phyloP scores from a whole-genome alignment of 352 stramenopile species.

The Phytophthora fragariaefolia region DNA sequence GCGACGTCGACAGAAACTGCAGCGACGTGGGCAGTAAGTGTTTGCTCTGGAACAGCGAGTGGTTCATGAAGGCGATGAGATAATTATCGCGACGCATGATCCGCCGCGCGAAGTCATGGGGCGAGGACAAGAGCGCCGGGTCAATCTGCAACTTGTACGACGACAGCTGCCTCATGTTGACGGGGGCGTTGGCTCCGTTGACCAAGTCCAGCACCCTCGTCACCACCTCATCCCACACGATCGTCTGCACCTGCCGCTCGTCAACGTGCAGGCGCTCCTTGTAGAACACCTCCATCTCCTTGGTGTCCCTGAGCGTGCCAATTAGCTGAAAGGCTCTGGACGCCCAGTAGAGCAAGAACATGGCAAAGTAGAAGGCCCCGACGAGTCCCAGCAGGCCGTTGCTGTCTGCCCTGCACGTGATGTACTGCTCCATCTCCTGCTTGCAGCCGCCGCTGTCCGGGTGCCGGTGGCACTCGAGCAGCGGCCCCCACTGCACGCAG shows the following conservation, averaged over 20 bases:
- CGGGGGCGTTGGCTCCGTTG: constrained; percentile 67
- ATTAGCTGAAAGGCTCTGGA: constrained; percentile 87
- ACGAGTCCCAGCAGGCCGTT: constrained; percentile 68
- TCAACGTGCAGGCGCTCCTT: constrained; percentile 91
- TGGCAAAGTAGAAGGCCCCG: constrained; percentile 92
- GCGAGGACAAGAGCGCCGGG: constrained; percentile 70
- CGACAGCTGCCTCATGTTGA: constrained; percentile 88
- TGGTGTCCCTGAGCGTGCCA: constrained; percentile 84
- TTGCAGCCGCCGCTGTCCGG: constrained; percentile 84
- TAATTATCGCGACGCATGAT: constrained; percentile 99
- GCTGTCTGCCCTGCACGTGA: constrained; percentile 65
- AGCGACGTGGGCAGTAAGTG: constrained; percentile 73
- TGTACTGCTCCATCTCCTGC: constrained; percentile 70
- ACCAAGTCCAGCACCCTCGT: constrained; percentile 81
- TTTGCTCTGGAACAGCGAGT: constrained; percentile 92
- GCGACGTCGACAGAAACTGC: constrained; percentile 75
- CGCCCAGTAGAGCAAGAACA: constrained; percentile 95
- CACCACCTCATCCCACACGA: constrained; percentile 92
- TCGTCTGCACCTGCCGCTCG: constrained; percentile 80
- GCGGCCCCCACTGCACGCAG: constrained; percentile 94
- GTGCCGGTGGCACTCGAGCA: constrained; percentile 85
- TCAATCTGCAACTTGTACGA: constrained; percentile 87
- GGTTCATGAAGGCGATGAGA: constrained; percentile 98
- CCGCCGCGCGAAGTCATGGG: constrained; percentile 93
- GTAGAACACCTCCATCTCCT: constrained; percentile 94